Evolutionary conservation across 176 grass and related monocot genomes (phyloP), one percentile per base, ranked within the genome.

Genomic region (Melocanna baccifera): DNA sequence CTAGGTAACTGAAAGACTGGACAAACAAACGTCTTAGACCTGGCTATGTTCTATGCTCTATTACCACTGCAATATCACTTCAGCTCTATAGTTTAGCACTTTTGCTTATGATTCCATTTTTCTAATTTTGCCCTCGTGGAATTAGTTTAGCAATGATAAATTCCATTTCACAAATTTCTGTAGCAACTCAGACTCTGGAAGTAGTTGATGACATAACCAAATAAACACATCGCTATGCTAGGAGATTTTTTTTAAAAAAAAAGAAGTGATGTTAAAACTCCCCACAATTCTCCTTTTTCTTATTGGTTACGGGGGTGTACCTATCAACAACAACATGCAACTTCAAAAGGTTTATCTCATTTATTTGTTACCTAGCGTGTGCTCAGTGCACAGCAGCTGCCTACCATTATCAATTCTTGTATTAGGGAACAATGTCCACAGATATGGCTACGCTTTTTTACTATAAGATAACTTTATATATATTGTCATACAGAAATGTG

Each of bases 91-190:
- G 57, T 50, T 62, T 63, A 37, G 56, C 41, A 73, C 30, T 62
- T 62, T 62, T 37, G 7, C 4, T 12, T 83, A 50, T 30, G 25
- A 46, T 47, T 37, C 12, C 55, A 73, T 48, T 39, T 67, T 67
- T 67, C 69, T 34, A 48, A 62, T 73, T n/a, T 72, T 62, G 8
- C 4, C 68, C 68, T 72, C 1, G 7, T 83, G n/a, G 18, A 36
- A 69, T 26, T 41, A 9, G 23, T 43, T 62, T 59, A 25, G 13
- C 19, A 62, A 47, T 73, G 23, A 34, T 71, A 46, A 41, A 62
- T 34, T 32, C 7, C 6, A 72, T 62, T 34, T 72, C 20, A 58
- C 80, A 83, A 72, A 71, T 16, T 82, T 82, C 67, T 72, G 80
- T 29, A 72, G 41, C 55, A 62, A 82, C 19, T 34, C 19, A 6